Conservation (phyloP, 2,329 filamentous ascomycete species). For the Cladosporium sp. region DNA sequence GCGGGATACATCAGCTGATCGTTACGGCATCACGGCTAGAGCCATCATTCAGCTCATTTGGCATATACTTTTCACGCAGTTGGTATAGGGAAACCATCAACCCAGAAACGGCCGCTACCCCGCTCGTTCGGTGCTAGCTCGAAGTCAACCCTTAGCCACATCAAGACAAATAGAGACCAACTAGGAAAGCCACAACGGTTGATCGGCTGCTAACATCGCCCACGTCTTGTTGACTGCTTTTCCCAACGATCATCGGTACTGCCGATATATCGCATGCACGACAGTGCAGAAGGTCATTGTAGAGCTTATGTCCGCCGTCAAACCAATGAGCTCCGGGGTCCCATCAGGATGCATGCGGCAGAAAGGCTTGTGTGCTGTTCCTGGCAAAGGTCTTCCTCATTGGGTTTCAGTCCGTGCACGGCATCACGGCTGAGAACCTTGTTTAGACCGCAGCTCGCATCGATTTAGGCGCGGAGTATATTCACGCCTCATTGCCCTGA, state of each 20-base stretch:
- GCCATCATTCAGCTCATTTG: background rate
- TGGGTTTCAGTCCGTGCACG: constrained; percentile 4
- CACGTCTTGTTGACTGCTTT: background rate
- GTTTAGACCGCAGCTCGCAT: background rate
- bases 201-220: background rate
- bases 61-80: background rate
- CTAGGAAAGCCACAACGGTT: background rate
- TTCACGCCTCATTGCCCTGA: background rate
- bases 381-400: constrained; percentile 5
- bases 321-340: background rate
- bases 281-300: background rate
- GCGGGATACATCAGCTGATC: background rate
- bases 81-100: background rate
- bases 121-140: constrained; percentile 7
- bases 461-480: constrained; percentile 4
- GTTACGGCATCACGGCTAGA: background rate
- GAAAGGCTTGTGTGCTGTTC: constrained; percentile 9
- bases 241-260: background rate
- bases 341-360: background rate
- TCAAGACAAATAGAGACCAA: background rate
- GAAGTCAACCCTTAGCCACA: background rate
- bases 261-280: background rate
- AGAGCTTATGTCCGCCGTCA: background rate
- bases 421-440: constrained; percentile 7
- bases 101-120: background rate